Conservation (phyloP, 352 stramenopile genomes). For the Globisporangium apiculatum region DNA sequence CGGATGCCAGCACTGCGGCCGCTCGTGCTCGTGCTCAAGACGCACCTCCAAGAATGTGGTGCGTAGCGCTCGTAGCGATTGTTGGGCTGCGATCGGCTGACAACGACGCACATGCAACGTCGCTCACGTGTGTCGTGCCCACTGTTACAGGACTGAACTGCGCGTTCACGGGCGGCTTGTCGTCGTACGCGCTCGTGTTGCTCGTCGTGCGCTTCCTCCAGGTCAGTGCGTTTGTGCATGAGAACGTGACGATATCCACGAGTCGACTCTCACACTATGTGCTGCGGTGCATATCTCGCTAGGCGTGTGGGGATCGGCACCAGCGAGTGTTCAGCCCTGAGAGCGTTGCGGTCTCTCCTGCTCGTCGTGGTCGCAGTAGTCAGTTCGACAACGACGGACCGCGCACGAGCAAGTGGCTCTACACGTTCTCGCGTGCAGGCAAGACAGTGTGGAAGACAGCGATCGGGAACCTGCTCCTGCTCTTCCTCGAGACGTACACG, state of each 20-base stretch:
- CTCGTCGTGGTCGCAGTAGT: background rate
- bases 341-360: background rate
- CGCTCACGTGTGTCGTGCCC: background rate
- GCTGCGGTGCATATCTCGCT: no score
- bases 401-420: conserved; percentile 36
- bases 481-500: conserved; percentile 82
- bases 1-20: conserved; percentile 91
- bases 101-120: no score
- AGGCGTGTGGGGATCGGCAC: conserved; percentile 75
- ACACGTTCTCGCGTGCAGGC: conserved; percentile 59
- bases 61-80: background rate
- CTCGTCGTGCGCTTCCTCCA: conserved; percentile 93
- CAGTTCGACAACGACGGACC: no score
- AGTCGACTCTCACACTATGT: no score
- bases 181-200: conserved; percentile 94
- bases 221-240: conserved; percentile 17
- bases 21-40: conserved; percentile 94
- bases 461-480: conserved; percentile 63
- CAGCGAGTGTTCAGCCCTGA: conserved; percentile 31
- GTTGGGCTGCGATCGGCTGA: no score
- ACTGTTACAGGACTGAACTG: conserved; percentile 83
- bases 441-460: conserved; percentile 57
- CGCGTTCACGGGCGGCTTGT: conserved; percentile 93
- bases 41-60: conserved; percentile 58
- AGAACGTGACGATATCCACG: no score